Conservation (phyloP, 2,329 filamentous ascomycete genomes). For the Pseudogymnoascus sp. region DNA sequence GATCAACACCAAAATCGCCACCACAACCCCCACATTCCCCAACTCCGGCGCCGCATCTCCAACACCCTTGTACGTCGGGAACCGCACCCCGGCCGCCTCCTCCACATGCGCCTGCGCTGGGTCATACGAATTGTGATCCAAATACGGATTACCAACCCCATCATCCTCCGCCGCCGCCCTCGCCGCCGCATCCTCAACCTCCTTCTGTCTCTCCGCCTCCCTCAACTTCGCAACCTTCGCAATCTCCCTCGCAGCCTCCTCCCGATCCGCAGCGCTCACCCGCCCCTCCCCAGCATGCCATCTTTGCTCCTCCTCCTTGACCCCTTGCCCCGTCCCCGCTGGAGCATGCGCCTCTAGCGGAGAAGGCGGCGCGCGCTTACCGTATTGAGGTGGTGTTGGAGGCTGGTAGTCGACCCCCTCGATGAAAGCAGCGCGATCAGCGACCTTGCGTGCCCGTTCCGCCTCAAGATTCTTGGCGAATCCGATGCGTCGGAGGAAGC, state of each 20-base stretch:
- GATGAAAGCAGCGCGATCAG: not conserved
- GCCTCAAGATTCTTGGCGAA: not conserved
- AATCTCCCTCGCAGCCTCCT: not conserved
- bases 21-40: not conserved
- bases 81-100: not conserved
- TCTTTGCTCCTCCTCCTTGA: not conserved
- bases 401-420: not conserved
- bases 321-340: not conserved
- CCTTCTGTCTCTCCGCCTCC: not conserved
- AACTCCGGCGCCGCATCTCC: not conserved
- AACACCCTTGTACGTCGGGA: not conserved
- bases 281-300: not conserved
- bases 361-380: not conserved
- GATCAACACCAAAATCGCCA: not conserved
- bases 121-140: not conserved
- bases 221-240: not conserved
- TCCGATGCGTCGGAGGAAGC: not conserved
- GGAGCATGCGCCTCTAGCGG: not conserved
- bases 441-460: not conserved
- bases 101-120: not conserved
- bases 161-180: not conserved
- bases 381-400: not conserved
- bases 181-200: not conserved
- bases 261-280: not conserved
- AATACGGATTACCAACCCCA: not conserved